phyloP scores from a whole-genome alignment of 2,329 filamentous ascomycete genomes.

The Ophiostoma triangulosporum region DNA sequence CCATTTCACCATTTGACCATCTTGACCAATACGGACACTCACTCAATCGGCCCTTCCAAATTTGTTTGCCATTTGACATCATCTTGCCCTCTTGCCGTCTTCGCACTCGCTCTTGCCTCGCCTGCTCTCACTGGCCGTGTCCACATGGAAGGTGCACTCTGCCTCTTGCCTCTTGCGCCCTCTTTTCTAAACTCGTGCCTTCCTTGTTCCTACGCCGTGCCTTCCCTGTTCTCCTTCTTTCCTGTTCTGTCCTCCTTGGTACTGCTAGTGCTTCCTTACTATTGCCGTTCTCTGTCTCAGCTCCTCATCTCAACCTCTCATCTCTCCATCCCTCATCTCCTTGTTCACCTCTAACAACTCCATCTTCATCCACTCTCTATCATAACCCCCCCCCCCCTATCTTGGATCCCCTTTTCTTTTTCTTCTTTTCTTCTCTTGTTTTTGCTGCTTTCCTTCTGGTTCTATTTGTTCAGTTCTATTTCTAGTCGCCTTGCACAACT shows the following conservation, averaged over 20 bases:
- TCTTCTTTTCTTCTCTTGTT: background rate
- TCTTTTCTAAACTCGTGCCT: background rate
- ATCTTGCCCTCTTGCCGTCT: background rate
- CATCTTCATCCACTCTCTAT: background rate
- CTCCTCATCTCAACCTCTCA: constrained; percentile 1
- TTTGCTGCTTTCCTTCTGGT: background rate
- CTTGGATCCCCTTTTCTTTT: background rate
- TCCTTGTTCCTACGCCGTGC: background rate
- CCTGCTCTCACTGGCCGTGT: background rate
- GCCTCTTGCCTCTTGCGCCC: background rate
- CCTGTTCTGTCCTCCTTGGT: no score
- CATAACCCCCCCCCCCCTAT: background rate
- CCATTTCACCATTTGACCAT: no score
- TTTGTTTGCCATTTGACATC: background rate
- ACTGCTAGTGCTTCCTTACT: background rate
- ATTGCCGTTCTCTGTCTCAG: constrained; percentile 6
- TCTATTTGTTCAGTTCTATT: background rate
- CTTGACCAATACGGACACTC: no score
- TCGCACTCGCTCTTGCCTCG: background rate
- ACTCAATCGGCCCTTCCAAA: no score
- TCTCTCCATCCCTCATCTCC: background rate
- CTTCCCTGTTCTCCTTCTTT: constrained; percentile 2
- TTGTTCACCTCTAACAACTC: background rate
- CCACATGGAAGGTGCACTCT: background rate
- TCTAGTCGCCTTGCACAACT: background rate